These are phyloP conservation scores for Capsella bursapastoris DNA, from an alignment of 345 rosid genomes.

Conservation along the genomic window DNA sequence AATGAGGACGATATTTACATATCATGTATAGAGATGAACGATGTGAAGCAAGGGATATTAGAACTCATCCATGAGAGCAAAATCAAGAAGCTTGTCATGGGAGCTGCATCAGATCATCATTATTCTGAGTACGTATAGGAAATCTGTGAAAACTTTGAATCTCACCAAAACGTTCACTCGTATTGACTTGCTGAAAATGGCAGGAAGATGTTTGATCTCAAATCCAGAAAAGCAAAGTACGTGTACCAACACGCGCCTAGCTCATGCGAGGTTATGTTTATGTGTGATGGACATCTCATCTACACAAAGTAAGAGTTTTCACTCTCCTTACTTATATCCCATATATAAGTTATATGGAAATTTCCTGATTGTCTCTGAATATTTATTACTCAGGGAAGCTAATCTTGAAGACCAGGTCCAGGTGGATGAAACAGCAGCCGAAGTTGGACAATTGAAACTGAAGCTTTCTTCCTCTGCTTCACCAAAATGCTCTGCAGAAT, in stretches of 20 bases:
- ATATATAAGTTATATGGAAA: background rate
- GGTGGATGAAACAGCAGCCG: conserved; percentile 23
- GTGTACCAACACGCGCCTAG: conserved; percentile 53
- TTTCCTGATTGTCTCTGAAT: conserved; percentile 21
- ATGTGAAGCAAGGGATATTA: conserved; percentile 65
- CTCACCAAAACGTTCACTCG: conserved; percentile 14
- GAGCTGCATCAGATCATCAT: conserved; percentile 72
- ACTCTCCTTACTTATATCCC: background rate
- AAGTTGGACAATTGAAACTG: conserved; percentile 30
- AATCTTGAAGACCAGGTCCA: conserved; percentile 23
- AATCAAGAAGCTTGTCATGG: conserved; percentile 71
- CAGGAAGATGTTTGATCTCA: conserved; percentile 64
- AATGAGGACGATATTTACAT: conserved; percentile 47
- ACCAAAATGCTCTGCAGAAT: conserved; percentile 44
- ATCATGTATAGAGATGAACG: conserved; percentile 55
- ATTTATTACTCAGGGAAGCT: conserved; percentile 34
- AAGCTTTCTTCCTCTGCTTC: conserved; percentile 41
- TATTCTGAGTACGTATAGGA: conserved; percentile 50
- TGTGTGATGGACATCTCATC: conserved; percentile 57
- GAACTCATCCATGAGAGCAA: conserved; percentile 61
- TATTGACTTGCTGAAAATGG: conserved; percentile 33
- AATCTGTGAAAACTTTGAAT: background rate
- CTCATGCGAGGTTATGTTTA: conserved; percentile 62
- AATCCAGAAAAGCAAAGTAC: conserved; percentile 66
- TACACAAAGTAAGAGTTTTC: conserved; percentile 50